These are phyloP conservation scores for Immersiella caudata DNA, from an alignment of 495 filamentous ascomycete genomes.

Conservation along the genomic window DNA sequence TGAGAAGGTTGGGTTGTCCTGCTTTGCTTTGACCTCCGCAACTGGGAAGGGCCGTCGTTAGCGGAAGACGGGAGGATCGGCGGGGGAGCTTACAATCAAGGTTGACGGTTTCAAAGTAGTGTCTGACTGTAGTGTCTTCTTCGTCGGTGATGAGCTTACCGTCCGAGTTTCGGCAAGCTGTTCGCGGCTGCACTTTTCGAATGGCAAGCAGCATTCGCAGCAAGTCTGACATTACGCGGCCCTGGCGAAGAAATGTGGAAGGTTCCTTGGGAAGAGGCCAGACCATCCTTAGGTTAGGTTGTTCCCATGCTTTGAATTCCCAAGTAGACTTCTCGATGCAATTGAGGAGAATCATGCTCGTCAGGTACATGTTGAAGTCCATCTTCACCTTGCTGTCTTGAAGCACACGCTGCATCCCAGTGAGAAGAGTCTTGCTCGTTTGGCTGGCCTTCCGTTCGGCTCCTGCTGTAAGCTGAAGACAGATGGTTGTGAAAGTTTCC, in stretches of 20 bases:
- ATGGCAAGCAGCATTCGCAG: slow-evolving; percentile 75
- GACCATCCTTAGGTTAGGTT: slow-evolving; percentile 54
- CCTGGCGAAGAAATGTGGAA: slow-evolving; percentile 66
- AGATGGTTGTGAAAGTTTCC: slow-evolving; percentile 56
- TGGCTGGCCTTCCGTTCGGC: slow-evolving; percentile 71
- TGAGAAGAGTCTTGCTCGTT: slow-evolving; percentile 69
- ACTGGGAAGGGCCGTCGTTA: slow-evolving; percentile 24
- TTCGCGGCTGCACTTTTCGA: slow-evolving; percentile 69
- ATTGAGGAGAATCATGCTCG: slow-evolving; percentile 72
- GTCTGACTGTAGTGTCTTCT: slow-evolving; percentile 52
- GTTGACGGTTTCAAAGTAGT: slow-evolving; percentile 65
- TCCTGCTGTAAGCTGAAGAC: slow-evolving; percentile 71
- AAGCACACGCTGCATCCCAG: slow-evolving; percentile 74
- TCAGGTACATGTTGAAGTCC: slow-evolving; percentile 73
- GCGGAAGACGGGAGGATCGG: neutral
- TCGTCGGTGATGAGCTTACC: slow-evolving; percentile 59
- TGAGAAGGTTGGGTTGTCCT: slow-evolving; percentile 58
- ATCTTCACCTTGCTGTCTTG: slow-evolving; percentile 70
- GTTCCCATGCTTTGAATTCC: slow-evolving; percentile 75
- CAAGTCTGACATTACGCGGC: slow-evolving; percentile 70
- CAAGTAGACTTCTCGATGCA: slow-evolving; percentile 84
- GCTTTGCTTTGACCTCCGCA: slow-evolving; percentile 42
- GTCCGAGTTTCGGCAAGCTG: slow-evolving; percentile 52
- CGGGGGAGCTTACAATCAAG: slow-evolving; percentile 57
- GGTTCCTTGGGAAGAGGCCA: slow-evolving; percentile 78